These are phyloP conservation scores for Alloteropsis semialata DNA, from an alignment of 176 grass and related monocot genomes.

Conservation along the genomic window DNA sequence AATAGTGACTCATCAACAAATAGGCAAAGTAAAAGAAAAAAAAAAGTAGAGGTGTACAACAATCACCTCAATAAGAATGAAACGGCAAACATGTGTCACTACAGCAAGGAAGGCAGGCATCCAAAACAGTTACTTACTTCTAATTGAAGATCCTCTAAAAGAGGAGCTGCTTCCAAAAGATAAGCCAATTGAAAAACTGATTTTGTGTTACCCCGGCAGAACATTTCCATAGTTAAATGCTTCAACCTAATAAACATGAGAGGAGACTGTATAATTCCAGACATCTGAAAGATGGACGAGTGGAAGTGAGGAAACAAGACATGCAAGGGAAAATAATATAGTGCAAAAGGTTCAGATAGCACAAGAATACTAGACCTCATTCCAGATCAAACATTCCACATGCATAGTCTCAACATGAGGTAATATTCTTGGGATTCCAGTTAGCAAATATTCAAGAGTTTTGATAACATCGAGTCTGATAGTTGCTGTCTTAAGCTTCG, in stretches of 20 bases:
- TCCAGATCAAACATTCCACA: background rate
- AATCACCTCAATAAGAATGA: background rate
- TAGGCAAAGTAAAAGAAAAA: background rate
- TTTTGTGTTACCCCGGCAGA: background rate
- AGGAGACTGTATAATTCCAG: background rate
- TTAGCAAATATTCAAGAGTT: constrained; percentile 4
- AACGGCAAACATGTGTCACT: background rate
- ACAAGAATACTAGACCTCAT: background rate
- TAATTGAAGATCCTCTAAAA: background rate
- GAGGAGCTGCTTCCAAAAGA: constrained; percentile 3
- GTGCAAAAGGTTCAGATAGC: background rate
- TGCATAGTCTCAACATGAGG: constrained; percentile 3
- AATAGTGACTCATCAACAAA: background rate
- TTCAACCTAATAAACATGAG: background rate
- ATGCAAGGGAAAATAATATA: background rate
- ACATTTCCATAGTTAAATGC: background rate
- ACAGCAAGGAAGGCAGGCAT: background rate
- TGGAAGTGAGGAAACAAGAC: background rate
- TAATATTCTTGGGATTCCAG: background rate
- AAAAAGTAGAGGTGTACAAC: background rate
- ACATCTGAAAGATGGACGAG: constrained; percentile 2
- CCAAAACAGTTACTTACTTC: background rate
- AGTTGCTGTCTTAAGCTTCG: constrained; percentile 21
- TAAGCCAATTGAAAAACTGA: constrained; percentile 14
- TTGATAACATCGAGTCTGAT: background rate